Evolutionary conservation across 768 basidiomycete species (phyloP).

Genomic region (Mycena capillaripes): DNA sequence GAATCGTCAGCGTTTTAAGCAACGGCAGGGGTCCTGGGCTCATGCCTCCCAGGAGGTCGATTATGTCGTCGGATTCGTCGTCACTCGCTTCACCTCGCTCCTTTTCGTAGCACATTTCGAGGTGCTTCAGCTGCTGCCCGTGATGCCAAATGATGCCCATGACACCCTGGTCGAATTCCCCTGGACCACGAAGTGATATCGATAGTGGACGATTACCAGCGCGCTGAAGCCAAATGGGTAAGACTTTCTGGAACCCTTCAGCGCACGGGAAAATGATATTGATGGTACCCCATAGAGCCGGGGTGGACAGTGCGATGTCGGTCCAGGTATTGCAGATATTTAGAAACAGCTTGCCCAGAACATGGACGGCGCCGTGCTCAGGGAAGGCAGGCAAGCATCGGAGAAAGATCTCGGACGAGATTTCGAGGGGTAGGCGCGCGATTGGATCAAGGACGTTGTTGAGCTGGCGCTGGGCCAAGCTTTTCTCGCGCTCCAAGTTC

Average conservation of each 20-base stretch:
- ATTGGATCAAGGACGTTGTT: no score
- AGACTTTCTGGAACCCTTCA: not conserved
- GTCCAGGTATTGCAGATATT: not conserved
- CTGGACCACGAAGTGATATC: not conserved
- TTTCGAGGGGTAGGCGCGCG: no score
- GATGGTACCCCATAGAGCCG: not conserved
- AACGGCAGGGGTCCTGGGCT: not conserved
- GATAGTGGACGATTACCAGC: not conserved
- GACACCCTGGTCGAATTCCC: not conserved
- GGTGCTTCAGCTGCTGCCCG: not conserved
- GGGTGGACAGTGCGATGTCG: not conserved
- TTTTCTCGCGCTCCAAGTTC: no score
- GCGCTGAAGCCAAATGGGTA: not conserved
- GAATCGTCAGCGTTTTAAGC: not conserved
- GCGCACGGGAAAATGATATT: not conserved
- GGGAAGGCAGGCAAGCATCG: no score
- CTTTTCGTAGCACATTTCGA: not conserved
- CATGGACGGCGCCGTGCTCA: no score
- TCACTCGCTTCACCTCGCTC: not conserved
- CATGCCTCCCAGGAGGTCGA: not conserved
- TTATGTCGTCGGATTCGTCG: not conserved
- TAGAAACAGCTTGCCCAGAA: not conserved
- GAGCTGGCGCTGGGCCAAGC: no score
- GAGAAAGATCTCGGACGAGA: no score
- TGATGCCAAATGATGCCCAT: not conserved